Percentiles rank a stretch among this genome's conserved stretches.
These are phyloP conservation scores for Beauveria bassiana DNA, from an alignment of 2,329 filamentous ascomycete genomes.

Conservation along the genomic window DNA sequence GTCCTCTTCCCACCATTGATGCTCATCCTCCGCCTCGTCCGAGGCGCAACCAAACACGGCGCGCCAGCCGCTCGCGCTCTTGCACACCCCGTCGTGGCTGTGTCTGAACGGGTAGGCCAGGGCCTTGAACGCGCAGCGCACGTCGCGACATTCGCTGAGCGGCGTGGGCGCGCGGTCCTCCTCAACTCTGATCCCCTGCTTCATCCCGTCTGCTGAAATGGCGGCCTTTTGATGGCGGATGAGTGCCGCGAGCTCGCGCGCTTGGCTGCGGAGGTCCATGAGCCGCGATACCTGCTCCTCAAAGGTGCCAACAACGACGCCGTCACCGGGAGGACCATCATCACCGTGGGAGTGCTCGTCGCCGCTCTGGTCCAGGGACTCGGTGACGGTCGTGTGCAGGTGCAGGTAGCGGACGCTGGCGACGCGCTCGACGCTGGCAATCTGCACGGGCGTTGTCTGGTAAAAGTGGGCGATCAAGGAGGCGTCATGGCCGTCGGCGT, in stretches of 20 bases:
- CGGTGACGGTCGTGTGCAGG: conserved; percentile 11
- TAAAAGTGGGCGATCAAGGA: conserved; percentile 38
- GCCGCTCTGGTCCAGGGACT: conserved; percentile 12
- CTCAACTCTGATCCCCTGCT: conserved; percentile 15
- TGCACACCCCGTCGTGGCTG: conserved; percentile 17
- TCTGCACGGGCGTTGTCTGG: conserved; percentile 34
- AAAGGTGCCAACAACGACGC: conserved; percentile 20
- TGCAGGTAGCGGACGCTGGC: conserved; percentile 23
- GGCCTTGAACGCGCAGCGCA: conserved; percentile 36
- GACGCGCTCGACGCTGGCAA: conserved; percentile 35
- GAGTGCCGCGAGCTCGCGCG: conserved; percentile 32
- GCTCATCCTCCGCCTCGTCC: neutral
- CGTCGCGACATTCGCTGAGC: conserved; percentile 29
- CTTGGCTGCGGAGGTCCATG: conserved; percentile 33
- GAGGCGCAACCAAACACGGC: conserved; percentile 1
- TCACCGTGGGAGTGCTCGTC: conserved; percentile 4
- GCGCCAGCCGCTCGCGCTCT: conserved; percentile 12
- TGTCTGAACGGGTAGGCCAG: conserved; percentile 32
- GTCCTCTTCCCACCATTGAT: neutral
- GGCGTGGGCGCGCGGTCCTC: neutral
- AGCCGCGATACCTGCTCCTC: conserved; percentile 38
- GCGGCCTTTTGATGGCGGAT: conserved; percentile 35
- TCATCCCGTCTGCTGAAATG: conserved; percentile 25
- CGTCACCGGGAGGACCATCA: neutral
- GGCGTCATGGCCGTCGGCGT: conserved; percentile 19